A percentile compares a stretch with the other conserved stretches of the same genome.
These are phyloP conservation scores for Wickerhamiella sorbophila DNA, from an alignment of 805 yeast species.

Conservation along the genomic window DNA sequence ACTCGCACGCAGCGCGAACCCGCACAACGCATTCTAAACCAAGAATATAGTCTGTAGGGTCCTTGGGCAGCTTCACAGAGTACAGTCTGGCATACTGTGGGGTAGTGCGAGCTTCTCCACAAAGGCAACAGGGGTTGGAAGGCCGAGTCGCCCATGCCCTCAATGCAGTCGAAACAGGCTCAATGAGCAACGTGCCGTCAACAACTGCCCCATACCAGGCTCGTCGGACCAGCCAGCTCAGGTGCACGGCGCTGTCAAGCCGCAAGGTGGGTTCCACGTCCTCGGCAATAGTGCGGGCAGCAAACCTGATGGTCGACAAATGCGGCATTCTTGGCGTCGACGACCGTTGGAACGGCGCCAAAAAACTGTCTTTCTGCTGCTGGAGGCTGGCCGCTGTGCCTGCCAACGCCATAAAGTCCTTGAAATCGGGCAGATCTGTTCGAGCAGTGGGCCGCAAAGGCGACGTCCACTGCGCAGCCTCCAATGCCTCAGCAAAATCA, in stretches of 20 bases:
- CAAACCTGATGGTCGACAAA: constrained; percentile 41
- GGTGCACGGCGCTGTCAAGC: constrained; percentile 47
- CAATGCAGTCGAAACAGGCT: constrained; percentile 75
- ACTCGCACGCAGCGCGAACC: constrained; percentile 69
- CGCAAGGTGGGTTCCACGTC: constrained; percentile 67
- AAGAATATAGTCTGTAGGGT: constrained; percentile 30
- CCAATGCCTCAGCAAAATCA: constrained; percentile 5
- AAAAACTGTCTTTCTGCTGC: background rate
- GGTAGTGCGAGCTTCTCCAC: constrained; percentile 66
- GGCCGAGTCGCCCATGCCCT: constrained; percentile 42
- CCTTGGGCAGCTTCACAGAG: constrained; percentile 33
- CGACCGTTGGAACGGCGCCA: constrained; percentile 2
- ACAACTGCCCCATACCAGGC: constrained; percentile 50
- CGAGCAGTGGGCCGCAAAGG: constrained; percentile 21
- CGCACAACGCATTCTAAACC: constrained; percentile 73
- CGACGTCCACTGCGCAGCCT: constrained; percentile 15
- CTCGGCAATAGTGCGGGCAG: constrained; percentile 50
- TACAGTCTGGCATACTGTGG: constrained; percentile 66
- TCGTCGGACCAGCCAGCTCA: constrained; percentile 48
- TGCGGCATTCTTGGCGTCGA: constrained; percentile 12
- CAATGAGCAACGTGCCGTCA: constrained; percentile 70
- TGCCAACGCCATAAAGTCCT: constrained; percentile 9
- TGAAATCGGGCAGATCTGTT: constrained; percentile 16
- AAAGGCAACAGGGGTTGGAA: constrained; percentile 60
- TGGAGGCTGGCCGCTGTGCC: background rate